Conservation (phyloP, 176 grass and related monocot genomes). For the Oryza brachyantha region DNA sequence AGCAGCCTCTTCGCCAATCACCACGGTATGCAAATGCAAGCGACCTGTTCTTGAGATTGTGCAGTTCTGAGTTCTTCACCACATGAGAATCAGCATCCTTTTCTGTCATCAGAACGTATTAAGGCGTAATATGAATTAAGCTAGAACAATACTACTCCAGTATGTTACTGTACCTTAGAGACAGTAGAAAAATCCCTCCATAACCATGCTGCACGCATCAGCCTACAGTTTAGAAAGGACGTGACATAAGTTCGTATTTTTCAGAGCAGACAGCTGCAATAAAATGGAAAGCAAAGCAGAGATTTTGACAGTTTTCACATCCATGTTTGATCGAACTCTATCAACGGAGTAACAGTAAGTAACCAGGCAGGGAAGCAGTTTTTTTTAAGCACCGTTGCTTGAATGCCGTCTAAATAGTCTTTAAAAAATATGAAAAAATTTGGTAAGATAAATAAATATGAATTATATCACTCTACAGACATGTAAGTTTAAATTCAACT, state of each 20-base stretch:
- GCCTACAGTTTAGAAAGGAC: neutral
- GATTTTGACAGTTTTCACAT: neutral
- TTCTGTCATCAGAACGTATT: neutral
- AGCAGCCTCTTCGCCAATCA: conserved; percentile 52
- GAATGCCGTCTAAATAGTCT: no score
- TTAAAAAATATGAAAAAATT: no score
- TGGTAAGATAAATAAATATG: no score
- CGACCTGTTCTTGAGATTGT: neutral
- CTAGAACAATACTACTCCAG: neutral
- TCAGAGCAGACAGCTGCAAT: neutral
- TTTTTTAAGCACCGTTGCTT: no score
- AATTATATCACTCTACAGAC: no score
- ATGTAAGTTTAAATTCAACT: no score
- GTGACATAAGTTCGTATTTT: neutral
- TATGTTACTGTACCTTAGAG: neutral
- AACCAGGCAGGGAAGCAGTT: no score
- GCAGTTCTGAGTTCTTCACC: neutral
- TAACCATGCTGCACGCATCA: neutral
- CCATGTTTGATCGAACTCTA: neutral
- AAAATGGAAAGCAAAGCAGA: neutral
- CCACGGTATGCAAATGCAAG: conserved; percentile 50
- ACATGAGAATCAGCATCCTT: neutral
- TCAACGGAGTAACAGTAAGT: no score
- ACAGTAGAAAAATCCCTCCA: neutral
- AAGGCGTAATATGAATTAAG: neutral